phyloP scores from a whole-genome alignment of 768 basidiomycete species.

The Tulasnella sp. region DNA sequence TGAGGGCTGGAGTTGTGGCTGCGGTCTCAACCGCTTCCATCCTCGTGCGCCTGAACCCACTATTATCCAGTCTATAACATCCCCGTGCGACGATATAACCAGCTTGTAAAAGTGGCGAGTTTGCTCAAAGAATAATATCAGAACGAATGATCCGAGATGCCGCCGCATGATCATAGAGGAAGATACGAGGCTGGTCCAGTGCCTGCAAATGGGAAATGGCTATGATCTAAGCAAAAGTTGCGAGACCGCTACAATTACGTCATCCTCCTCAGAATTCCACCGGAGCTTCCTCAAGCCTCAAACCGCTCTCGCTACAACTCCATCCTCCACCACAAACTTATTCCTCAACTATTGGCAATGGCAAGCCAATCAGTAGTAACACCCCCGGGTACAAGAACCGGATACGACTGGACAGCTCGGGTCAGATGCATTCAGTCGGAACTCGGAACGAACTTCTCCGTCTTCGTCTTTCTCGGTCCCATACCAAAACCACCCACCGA shows the following conservation, averaged over 20 bases:
- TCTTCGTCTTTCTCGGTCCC: background rate
- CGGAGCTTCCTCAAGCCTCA: background rate
- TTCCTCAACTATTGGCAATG: background rate
- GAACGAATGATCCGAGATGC: too few species aligned
- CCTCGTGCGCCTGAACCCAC: too few species aligned
- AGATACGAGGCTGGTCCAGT: too few species aligned
- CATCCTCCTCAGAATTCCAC: background rate
- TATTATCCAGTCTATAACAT: too few species aligned
- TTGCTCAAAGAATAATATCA: too few species aligned
- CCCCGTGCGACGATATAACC: too few species aligned
- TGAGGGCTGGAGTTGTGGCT: too few species aligned
- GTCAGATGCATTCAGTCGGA: background rate
- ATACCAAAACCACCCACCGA: background rate
- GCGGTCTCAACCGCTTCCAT: too few species aligned
- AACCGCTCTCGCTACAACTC: background rate
- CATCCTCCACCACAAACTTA: background rate
- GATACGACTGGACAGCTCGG: conserved; percentile 16
- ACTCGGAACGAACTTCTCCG: background rate
- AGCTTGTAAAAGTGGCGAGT: too few species aligned
- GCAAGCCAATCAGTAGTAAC: background rate
- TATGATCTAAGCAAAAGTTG: background rate
- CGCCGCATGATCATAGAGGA: too few species aligned
- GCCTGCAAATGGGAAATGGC: too few species aligned
- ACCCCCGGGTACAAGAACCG: background rate
- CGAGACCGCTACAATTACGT: background rate